These are phyloP conservation scores for Arachnomyces sp. DNA, from an alignment of 2,329 filamentous ascomycete species.

Conservation along the genomic window DNA sequence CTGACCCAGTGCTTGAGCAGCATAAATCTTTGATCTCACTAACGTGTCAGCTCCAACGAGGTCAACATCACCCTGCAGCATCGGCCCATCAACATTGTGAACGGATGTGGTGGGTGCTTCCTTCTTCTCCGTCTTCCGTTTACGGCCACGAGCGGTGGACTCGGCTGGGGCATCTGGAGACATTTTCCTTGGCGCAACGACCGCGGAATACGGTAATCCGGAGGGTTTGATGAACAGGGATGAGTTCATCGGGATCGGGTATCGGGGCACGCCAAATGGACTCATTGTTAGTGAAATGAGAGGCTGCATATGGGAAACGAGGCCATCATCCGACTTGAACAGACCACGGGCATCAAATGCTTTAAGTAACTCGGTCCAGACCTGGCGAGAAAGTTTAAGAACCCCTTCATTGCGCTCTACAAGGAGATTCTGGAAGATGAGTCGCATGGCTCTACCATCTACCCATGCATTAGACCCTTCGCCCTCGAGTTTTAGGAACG, in stretches of 20 bases:
- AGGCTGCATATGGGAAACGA: constrained; percentile 66
- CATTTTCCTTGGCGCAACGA: constrained; percentile 26
- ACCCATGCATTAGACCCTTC: constrained; percentile 81
- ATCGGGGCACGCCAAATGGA: constrained; percentile 82
- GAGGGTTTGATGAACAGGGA: constrained; percentile 88
- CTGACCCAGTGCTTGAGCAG: constrained; percentile 76
- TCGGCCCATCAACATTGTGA: constrained; percentile 94
- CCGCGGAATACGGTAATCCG: constrained; percentile 62
- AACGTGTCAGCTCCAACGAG: constrained; percentile 83
- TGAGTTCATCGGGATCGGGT: constrained; percentile 87
- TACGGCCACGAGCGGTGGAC: constrained; percentile 58
- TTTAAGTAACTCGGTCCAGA: constrained; percentile 73
- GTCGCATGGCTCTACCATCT: constrained; percentile 74
- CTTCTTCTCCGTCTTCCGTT: constrained; percentile 75
- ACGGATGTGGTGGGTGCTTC: constrained; percentile 58
- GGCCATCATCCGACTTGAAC: constrained; percentile 60
- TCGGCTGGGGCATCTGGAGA: constrained; percentile 42
- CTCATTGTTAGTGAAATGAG: constrained; percentile 78
- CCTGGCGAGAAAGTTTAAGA: constrained; percentile 70
- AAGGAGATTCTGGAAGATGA: constrained; percentile 91
- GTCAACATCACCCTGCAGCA: constrained; percentile 95
- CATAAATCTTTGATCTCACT: constrained; percentile 79
- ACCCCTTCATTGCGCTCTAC: constrained; percentile 84
- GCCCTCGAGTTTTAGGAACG: constrained; percentile 80
- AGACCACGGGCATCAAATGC: constrained; percentile 55